These are phyloP conservation scores for Pyrrhoderma lamaoense DNA, from an alignment of 1,284 basidiomycete genomes.

Conservation along the genomic window DNA sequence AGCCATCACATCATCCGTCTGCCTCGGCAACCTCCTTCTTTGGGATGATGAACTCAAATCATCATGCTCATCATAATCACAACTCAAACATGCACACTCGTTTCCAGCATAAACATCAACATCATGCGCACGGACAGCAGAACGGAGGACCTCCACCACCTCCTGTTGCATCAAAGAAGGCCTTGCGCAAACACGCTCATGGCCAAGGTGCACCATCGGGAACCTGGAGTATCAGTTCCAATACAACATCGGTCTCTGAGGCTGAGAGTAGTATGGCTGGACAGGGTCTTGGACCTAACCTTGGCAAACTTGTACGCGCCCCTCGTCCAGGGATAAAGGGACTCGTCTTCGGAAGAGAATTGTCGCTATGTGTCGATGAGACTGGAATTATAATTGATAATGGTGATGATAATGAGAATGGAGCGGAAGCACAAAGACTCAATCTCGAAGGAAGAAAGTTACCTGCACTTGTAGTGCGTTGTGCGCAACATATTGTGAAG, in stretches of 20 bases:
- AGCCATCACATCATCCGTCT: conserved; percentile 17
- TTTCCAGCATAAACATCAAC: neutral
- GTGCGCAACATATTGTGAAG: conserved; percentile 69
- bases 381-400: conserved; percentile 32
- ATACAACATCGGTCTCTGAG: conserved; percentile 44
- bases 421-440: conserved; percentile 17
- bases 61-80: neutral
- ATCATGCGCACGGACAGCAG: neutral
- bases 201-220: conserved; percentile 49
- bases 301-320: conserved; percentile 51
- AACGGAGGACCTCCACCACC: neutral
- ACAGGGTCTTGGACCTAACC: conserved; percentile 35
- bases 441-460: conserved; percentile 49
- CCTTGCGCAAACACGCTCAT: conserved; percentile 19
- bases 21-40: conserved; percentile 9
- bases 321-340: conserved; percentile 38
- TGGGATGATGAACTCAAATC: conserved; percentile 1
- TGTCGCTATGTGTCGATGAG: conserved; percentile 51
- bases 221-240: conserved; percentile 44
- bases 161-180: conserved; percentile 11
- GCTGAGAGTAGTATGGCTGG: conserved; percentile 34
- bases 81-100: neutral
- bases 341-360: conserved; percentile 57
- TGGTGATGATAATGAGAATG: conserved; percentile 2
- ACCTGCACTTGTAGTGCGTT: conserved; percentile 69